These are phyloP conservation scores for Cercospora sp. DNA, from an alignment of 2,329 filamentous ascomycete genomes.

Conservation along the genomic window DNA sequence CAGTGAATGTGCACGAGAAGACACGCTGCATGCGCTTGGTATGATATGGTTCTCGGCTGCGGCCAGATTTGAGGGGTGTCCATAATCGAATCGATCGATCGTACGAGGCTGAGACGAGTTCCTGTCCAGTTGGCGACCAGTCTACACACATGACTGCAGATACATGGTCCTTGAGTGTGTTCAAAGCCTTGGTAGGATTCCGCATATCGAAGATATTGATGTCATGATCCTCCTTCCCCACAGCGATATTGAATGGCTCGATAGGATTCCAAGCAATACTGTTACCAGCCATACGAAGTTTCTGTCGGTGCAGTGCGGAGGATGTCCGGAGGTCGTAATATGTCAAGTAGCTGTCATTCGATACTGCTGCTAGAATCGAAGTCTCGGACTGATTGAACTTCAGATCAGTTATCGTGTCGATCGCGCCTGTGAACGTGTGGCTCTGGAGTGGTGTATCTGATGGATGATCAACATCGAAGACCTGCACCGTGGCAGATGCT, in stretches of 20 bases:
- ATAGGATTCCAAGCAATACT: slow-evolving; percentile 91
- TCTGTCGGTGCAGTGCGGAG: slow-evolving; percentile 75
- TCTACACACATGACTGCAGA: slow-evolving; percentile 95
- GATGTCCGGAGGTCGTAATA: slow-evolving; percentile 90
- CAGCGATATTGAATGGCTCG: slow-evolving; percentile 93
- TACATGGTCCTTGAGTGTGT: slow-evolving; percentile 87
- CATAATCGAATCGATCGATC: slow-evolving; percentile 86
- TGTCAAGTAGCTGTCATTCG: slow-evolving; percentile 80
- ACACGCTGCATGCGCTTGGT: slow-evolving; percentile 98
- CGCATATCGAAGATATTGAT: slow-evolving; percentile 92
- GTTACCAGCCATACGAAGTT: slow-evolving; percentile 81
- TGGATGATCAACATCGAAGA: slow-evolving; percentile 83
- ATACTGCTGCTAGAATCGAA: slow-evolving; percentile 80
- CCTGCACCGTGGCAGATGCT: slow-evolving; percentile 73
- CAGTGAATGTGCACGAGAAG: slow-evolving; percentile 79
- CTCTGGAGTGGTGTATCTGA: slow-evolving; percentile 76
- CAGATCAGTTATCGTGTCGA: slow-evolving; percentile 86
- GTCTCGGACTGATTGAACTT: slow-evolving; percentile 94
- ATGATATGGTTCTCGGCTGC: slow-evolving; percentile 91
- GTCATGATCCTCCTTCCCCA: slow-evolving; percentile 93
- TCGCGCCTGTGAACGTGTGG: slow-evolving; percentile 80
- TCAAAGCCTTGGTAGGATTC: slow-evolving; percentile 68
- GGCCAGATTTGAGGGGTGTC: slow-evolving; percentile 68
- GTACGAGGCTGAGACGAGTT: slow-evolving; percentile 86
- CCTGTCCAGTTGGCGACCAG: slow-evolving; percentile 90